Evolutionary conservation across 2,329 filamentous ascomycete genomes (phyloP).

Genomic region (Trichoderma polysporum): DNA sequence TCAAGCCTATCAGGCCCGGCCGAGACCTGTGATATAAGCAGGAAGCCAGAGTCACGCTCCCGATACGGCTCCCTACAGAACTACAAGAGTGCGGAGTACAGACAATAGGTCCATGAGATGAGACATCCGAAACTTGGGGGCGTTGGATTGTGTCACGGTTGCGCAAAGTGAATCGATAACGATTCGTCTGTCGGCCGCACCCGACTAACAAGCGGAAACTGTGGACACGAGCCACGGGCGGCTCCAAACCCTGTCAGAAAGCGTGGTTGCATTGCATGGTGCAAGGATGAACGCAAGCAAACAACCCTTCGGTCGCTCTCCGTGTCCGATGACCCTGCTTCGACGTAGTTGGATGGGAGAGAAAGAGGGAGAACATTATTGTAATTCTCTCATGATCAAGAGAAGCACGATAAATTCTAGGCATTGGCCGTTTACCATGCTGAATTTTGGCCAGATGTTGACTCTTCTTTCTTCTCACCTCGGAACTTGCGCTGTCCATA

Average conservation of each 20-base stretch:
- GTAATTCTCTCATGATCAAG: not conserved
- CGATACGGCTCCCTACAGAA: not conserved
- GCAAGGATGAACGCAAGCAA: conserved; percentile 11
- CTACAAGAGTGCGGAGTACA: not conserved
- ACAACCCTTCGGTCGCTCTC: conserved; percentile 16
- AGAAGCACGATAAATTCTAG: not conserved
- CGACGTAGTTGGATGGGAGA: not conserved
- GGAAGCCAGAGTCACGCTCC: not conserved
- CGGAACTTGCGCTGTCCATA: not conserved
- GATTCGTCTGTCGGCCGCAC: conserved; percentile 11
- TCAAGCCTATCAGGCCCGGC: not conserved
- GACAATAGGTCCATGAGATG: not conserved
- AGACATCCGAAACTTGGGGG: not conserved
- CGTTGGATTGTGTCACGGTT: conserved; percentile 3
- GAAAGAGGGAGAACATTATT: not conserved
- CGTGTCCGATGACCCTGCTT: conserved; percentile 16
- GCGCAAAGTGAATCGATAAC: not conserved
- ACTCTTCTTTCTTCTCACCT: not conserved
- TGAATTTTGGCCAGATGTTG: not conserved
- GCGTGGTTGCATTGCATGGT: conserved; percentile 10
- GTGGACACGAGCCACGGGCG: conserved; percentile 8
- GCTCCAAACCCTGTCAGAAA: not conserved
- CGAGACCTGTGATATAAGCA: not conserved
- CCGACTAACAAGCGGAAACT: not conserved
- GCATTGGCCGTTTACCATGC: not conserved